Evolutionary conservation across 192 early-diverging fungal genomes (phyloP), one percentile per base, ranked within the genome.

Genomic region (Tieghemiomyces parasiticus): DNA sequence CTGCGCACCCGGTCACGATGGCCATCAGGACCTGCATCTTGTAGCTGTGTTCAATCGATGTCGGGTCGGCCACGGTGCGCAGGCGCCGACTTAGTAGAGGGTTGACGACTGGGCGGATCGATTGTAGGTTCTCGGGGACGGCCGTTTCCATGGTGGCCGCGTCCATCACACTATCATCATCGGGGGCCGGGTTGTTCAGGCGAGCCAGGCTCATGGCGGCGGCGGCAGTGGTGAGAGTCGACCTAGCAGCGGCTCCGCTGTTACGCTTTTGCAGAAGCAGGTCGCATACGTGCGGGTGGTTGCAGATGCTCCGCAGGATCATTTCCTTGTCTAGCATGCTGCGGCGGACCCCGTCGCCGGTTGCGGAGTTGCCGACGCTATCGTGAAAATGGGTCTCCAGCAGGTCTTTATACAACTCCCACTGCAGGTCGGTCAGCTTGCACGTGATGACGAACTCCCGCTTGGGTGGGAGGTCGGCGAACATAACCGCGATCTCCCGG

Each of bases 381-480:
- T 28, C 35, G 13, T 35, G 52, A 0, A 46, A 10, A 26, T 63
- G 50, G 22, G 26, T 10, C 8, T 35, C 56, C 29, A 73, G 45
- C 20, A 67, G 62, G 60, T 74, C 80, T 20, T 33, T 56, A 63
- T 91, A 91, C 42, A 84, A 38, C 16, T 58, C 34, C 26, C 62
- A 58, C 60, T 93, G 89, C 46, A 79, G 28, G 0, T 42, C 45
- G 10, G 78, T 77, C 29, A 90, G 67, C 58, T 69, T 72, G 53
- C 81, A 82, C n/a, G 70, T 66, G 13, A 93, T 78, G 4, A 83
- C 62, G 60, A 75, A 86, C 59, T 93, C 91, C 26, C 63, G 68
- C 60, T 91, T 93, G 46, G 69, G 67, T 16, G 83, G 83, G 12
- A 93, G 66, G 30, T 84, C 77, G 1, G 63, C 55, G 13, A 68